Conservation (phyloP, 257 asterid genomes). For the Apocynum venetum region DNA sequence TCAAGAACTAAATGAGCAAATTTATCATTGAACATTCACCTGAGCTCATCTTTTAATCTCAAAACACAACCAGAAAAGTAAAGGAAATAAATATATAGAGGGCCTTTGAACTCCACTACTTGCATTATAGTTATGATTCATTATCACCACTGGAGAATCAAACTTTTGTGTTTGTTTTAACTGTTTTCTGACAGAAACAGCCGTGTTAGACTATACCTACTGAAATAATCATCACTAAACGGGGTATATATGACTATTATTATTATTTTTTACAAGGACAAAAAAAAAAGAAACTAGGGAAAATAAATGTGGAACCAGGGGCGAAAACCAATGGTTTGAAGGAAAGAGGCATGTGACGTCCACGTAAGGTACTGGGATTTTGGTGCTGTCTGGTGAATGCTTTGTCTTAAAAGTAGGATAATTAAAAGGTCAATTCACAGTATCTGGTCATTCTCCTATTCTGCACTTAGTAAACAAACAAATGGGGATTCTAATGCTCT, state of each 20-base stretch:
- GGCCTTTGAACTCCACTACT: neutral
- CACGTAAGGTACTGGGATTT: constrained; percentile 2
- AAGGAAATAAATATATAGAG: neutral
- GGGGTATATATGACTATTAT: neutral
- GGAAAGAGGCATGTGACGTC: constrained; percentile 28
- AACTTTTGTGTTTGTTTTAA: neutral
- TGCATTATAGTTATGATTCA: neutral
- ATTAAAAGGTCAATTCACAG: constrained; percentile 4
- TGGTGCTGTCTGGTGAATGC: constrained; percentile 19
- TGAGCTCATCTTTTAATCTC: too few relatives aligned
- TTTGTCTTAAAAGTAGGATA: neutral
- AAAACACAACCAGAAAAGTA: neutral
- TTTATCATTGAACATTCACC: too few relatives aligned
- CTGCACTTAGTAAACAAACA: neutral
- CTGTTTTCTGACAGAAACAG: neutral
- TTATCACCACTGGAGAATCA: neutral
- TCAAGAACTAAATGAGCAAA: too few relatives aligned
- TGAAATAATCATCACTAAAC: neutral
- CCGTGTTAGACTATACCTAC: neutral
- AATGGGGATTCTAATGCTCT: neutral
- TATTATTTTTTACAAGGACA: neutral
- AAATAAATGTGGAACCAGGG: neutral
- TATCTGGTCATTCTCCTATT: constrained; percentile 21
- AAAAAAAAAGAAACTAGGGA: neutral
- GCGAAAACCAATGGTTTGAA: constrained; percentile 5